phyloP scores from a whole-genome alignment of 257 asterid species.

The Solanum gandarillasii region DNA sequence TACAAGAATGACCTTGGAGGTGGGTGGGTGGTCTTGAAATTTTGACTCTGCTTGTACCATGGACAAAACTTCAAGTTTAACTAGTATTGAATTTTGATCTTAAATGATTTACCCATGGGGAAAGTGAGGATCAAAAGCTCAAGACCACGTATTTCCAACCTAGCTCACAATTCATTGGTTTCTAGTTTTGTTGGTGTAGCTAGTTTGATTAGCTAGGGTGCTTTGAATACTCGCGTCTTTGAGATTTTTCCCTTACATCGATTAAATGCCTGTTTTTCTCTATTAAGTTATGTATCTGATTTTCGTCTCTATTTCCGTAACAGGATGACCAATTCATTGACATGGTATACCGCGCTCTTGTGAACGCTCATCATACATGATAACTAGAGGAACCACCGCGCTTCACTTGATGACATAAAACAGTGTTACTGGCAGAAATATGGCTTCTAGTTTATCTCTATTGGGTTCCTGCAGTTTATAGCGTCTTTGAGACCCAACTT shows the following conservation, averaged over 20 bases:
- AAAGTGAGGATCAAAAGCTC: background rate
- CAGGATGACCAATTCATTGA: conserved; percentile 85
- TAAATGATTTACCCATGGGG: background rate
- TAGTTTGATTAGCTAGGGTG: background rate
- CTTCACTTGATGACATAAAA: background rate
- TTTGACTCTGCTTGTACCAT: background rate
- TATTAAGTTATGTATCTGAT: background rate
- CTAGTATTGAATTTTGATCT: background rate
- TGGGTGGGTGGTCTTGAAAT: background rate
- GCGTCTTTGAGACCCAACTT: background rate
- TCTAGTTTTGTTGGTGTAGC: background rate
- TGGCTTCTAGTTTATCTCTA: background rate
- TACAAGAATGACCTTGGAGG: background rate
- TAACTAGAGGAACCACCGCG: background rate
- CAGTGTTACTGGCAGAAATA: background rate
- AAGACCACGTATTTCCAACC: background rate
- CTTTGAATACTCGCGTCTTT: background rate
- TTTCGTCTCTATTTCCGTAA: background rate
- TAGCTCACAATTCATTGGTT: background rate
- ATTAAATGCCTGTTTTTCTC: background rate
- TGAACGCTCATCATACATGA: conserved; percentile 40
- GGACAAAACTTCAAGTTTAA: background rate
- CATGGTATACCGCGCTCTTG: conserved; percentile 60
- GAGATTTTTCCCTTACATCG: background rate
- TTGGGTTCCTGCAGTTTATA: background rate